These are phyloP conservation scores for Neonothopanus nambi DNA, from an alignment of 1,284 basidiomycete genomes.

Conservation along the genomic window DNA sequence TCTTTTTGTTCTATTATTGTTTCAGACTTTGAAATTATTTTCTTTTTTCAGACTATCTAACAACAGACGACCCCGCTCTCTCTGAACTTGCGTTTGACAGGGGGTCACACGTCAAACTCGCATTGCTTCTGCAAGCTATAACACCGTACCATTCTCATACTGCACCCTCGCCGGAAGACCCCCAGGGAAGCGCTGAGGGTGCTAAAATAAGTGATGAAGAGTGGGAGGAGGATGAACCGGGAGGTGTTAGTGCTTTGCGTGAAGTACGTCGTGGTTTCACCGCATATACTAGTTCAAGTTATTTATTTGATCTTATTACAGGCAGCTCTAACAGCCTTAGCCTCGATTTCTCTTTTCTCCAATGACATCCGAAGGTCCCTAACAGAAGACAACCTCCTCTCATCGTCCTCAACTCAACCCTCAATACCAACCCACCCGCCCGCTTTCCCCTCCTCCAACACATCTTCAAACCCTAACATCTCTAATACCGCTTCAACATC, in stretches of 20 bases:
- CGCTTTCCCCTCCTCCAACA: no score
- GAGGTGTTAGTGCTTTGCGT: conserved; percentile 54
- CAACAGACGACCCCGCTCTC: conserved; percentile 59
- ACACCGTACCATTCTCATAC: conserved; percentile 42
- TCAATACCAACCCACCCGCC: no score
- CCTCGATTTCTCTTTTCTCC: conserved; percentile 68
- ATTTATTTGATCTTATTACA: conserved; percentile 39
- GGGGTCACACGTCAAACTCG: conserved; percentile 55
- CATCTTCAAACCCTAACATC: conserved; percentile 28
- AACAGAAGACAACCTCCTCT: conserved; percentile 58
- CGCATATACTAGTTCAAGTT: no score
- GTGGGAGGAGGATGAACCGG: conserved; percentile 56
- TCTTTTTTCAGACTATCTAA: no score
- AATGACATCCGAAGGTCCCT: conserved; percentile 70
- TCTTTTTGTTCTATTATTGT: no score
- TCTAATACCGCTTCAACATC: neutral
- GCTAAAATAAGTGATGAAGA: neutral
- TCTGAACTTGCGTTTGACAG: conserved; percentile 66
- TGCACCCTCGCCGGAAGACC: neutral
- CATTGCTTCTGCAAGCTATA: conserved; percentile 48
- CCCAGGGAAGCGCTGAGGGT: no score
- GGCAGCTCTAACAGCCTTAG: conserved; percentile 71
- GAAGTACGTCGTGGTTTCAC: neutral
- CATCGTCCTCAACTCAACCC: no score
- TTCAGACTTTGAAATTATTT: no score